Percentiles rank a stretch among this genome's conserved stretches.
phyloP scores from a whole-genome alignment of 2,329 filamentous ascomycete genomes.

The Penicillium concentricum region DNA sequence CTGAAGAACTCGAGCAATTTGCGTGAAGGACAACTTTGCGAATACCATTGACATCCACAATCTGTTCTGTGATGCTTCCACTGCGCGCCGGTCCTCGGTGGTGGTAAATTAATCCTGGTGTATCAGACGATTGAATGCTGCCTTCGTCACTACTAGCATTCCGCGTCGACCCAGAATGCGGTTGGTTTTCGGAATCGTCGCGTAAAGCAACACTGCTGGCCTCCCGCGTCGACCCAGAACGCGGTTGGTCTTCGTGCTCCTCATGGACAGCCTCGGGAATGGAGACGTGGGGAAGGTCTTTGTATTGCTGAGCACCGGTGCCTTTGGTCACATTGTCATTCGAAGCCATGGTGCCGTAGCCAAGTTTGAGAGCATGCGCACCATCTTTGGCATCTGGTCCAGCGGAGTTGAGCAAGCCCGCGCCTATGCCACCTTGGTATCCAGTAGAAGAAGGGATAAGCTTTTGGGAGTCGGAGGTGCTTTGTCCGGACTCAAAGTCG shows the following conservation, averaged over 20 bases:
- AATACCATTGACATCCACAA: constrained; percentile 71
- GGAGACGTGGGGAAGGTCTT: constrained; percentile 26
- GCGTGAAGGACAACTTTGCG: constrained; percentile 74
- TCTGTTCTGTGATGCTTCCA: constrained; percentile 75
- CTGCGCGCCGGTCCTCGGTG: constrained; percentile 60
- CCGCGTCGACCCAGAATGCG: constrained; percentile 12
- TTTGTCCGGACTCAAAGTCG: constrained; percentile 40
- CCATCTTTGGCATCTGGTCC: constrained; percentile 64
- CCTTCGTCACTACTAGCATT: constrained; percentile 23
- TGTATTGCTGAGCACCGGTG: constrained; percentile 21
- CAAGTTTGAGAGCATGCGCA: constrained; percentile 59
- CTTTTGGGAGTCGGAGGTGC: constrained; percentile 39
- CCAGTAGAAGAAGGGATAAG: constrained; percentile 32
- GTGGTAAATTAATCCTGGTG: constrained; percentile 30
- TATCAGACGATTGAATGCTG: constrained; percentile 26
- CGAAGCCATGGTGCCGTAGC: constrained; percentile 51
- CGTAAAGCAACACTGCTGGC: constrained; percentile 25
- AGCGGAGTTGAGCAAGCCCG: constrained; percentile 54
- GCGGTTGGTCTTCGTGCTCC: constrained; percentile 28
- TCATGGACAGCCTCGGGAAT: constrained; percentile 36
- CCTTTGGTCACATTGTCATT: constrained; percentile 29
- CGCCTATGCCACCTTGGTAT: constrained; percentile 54
- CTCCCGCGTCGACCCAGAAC: constrained; percentile 16
- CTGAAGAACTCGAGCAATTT: constrained; percentile 56
- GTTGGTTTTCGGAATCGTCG: constrained; percentile 28